Base-by-base conservation (phyloP, 768 basidiomycete genomes). In the Tylopilus balloui region DNA sequence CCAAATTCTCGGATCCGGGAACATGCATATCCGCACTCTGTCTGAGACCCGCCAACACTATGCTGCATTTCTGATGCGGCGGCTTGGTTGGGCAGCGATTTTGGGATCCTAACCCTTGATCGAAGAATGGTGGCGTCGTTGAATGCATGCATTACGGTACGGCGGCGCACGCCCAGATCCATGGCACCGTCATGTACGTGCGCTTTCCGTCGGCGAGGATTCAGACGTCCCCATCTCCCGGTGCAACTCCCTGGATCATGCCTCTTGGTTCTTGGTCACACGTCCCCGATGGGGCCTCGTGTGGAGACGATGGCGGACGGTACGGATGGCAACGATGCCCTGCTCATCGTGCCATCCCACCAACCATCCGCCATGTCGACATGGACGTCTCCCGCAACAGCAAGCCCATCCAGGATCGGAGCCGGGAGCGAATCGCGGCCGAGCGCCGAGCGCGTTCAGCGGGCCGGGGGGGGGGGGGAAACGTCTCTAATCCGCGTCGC, bases 91-190 rank as follows among this genome's bases (percentile, higher is more conserved):
- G 31, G 13, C 15, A n/a, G 32, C 15, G 32, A n/a, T 8, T 34
- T 34, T 9, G 6, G 34, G n/a, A 34, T 34, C n/a, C 40, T 27
- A 37, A 7, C 35, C 39, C 47, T 49, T 35, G 47, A 51, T 51
- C 47, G 11, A 14, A 49, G 35, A 36, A 48, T 29, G 39, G 50
- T 49, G 50, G 50, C 50, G 50, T 45, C 15, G 31, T 24, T 17
- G 39, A 27, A 41, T 12, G 9, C n/a, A n/a, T n/a, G 19, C 9
- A 19, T 39, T 31, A 47, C 29, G 29, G 38, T 46, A 20, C 25
- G 35, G 13, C 25, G 35, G 13, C 21, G 27, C 36, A 37, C 31
- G 39, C n/a, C 39, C 23, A 17, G 29, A 48, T 34, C 31, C 28
- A 17, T 40, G 28, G n/a, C n/a, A n/a, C n/a, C 21, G 23, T 24